A percentile compares a stretch with the other conserved stretches of the same genome.
Evolutionary conservation across 345 rosid species (phyloP).

Genomic region (Bruguiera gymnorhiza): DNA sequence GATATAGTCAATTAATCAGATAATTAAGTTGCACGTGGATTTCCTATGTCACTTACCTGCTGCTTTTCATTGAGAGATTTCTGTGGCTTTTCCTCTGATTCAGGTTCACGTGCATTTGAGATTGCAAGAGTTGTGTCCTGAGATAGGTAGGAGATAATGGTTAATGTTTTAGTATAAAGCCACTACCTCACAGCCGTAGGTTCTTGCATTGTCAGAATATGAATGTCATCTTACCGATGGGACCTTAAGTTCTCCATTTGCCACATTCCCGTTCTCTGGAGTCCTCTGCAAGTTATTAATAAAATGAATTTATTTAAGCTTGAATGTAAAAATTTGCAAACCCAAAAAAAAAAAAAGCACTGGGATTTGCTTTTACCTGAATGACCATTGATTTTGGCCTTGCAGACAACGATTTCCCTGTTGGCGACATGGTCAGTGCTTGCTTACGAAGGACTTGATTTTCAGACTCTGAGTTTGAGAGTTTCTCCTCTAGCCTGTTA

Average conservation of each 20-base stretch:
- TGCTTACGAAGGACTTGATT: slow-evolving; percentile 98
- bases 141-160: slow-evolving; percentile 16
- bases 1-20: neutral
- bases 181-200: neutral
- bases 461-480: slow-evolving; percentile 94
- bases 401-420: slow-evolving; percentile 67
- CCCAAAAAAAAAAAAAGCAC: slow-evolving; percentile 3
- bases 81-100: slow-evolving; percentile 97
- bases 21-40: slow-evolving; percentile 4
- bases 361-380: slow-evolving; percentile 46
- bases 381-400: slow-evolving; percentile 64
- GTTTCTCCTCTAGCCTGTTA: slow-evolving; percentile 86
- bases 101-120: slow-evolving; percentile 70
- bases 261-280: slow-evolving; percentile 69
- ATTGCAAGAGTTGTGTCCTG: slow-evolving; percentile 65
- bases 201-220: neutral
- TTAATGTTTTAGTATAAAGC: slow-evolving; percentile 15
- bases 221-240: slow-evolving; percentile 44
- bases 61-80: slow-evolving; percentile 94
- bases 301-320: slow-evolving; percentile 20
- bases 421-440: slow-evolving; percentile 89
- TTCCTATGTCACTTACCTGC: slow-evolving; percentile 50
- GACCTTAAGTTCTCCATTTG: slow-evolving; percentile 68
- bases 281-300: slow-evolving; percentile 64
- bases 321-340: slow-evolving; percentile 13